phyloP scores from a whole-genome alignment of 352 stramenopile species.

The Peronospora destructor region DNA sequence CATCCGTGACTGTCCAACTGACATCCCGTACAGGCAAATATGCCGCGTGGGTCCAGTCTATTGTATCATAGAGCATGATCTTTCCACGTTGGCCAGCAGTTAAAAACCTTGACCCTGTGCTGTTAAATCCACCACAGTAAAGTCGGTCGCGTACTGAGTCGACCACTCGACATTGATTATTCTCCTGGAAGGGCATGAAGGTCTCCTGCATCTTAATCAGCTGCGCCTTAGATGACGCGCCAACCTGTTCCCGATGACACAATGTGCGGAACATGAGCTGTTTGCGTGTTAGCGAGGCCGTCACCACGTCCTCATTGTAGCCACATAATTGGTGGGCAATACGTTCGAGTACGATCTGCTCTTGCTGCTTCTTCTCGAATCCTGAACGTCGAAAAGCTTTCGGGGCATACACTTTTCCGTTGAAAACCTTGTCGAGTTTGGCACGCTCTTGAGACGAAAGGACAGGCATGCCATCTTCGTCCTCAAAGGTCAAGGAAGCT shows the following conservation, averaged over 20 bases:
- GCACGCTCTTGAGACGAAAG: conserved; percentile 44
- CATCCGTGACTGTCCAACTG: conserved; percentile 79
- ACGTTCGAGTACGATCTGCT: conserved; percentile 40
- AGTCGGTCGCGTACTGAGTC: conserved; percentile 64
- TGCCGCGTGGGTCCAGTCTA: conserved; percentile 48
- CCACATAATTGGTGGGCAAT: conserved; percentile 62
- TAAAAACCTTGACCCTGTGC: conserved; percentile 56
- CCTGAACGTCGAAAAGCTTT: conserved; percentile 56
- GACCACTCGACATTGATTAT: conserved; percentile 69
- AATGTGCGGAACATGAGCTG: conserved; percentile 56
- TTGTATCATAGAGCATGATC: conserved; percentile 70
- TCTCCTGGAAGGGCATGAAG: conserved; percentile 73
- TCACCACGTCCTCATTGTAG: conserved; percentile 32
- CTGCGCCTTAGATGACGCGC: conserved; percentile 51
- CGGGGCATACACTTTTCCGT: conserved; percentile 49
- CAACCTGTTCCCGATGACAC: conserved; percentile 59
- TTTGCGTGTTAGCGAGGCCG: conserved; percentile 11
- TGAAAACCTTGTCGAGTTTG: conserved; percentile 60
- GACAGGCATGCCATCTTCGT: conserved; percentile 28
- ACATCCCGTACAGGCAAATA: conserved; percentile 60
- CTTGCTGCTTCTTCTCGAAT: conserved; percentile 49
- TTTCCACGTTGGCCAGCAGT: conserved; percentile 59
- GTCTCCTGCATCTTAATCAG: conserved; percentile 69
- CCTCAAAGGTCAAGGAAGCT: conserved; percentile 21
- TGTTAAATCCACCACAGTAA: conserved; percentile 79